These are phyloP conservation scores for Truncatella angustata DNA, from an alignment of 2,329 filamentous ascomycete species.

Conservation along the genomic window DNA sequence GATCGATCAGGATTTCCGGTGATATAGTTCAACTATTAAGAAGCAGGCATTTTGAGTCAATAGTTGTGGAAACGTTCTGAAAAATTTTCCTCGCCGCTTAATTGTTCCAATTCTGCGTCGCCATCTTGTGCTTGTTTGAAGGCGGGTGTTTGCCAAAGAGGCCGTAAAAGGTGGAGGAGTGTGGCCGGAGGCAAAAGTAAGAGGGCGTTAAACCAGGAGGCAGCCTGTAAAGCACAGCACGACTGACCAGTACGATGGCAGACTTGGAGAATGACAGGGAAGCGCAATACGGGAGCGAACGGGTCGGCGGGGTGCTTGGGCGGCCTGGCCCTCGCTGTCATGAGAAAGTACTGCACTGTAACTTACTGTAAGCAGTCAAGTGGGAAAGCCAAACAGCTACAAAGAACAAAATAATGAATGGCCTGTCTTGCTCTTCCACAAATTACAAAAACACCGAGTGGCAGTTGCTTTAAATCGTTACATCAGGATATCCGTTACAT, in stretches of 20 bases:
- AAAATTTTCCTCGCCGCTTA: neutral
- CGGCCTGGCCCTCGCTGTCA: neutral
- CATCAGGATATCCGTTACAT: neutral
- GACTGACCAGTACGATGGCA: conserved; percentile 1
- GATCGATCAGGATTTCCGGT: neutral
- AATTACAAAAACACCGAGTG: neutral
- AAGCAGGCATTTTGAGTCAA: neutral
- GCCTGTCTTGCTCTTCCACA: too few relatives aligned
- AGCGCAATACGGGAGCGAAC: conserved; percentile 1
- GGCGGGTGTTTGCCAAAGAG: too few relatives aligned
- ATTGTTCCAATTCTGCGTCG: neutral
- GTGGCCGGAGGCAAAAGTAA: neutral
- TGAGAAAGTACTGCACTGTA: too few relatives aligned
- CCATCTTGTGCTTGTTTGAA: neutral
- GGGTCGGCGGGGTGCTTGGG: neutral
- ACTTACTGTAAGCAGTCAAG: neutral
- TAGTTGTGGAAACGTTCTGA: too few relatives aligned
- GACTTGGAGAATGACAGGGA: neutral
- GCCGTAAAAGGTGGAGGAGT: too few relatives aligned
- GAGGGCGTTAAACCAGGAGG: conserved; percentile 6
- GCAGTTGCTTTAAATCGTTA: neutral
- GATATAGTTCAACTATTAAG: neutral
- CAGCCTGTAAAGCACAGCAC: neutral
- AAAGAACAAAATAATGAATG: too few relatives aligned
- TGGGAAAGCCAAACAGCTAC: too few relatives aligned